These are phyloP conservation scores for Rhizopus stolonifer DNA, from an alignment of 371 early-diverging fungal genomes.

Conservation along the genomic window DNA sequence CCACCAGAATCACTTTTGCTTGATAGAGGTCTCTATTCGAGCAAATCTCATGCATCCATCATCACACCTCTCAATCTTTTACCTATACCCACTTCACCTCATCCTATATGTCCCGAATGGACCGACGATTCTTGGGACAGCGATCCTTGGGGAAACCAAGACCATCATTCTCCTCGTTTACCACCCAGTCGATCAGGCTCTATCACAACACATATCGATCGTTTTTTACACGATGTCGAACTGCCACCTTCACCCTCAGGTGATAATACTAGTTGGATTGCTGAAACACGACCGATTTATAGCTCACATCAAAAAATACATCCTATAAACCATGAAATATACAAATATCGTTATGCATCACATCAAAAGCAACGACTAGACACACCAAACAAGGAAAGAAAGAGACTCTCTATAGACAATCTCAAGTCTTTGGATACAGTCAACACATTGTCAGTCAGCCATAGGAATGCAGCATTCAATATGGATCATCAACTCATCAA, in stretches of 20 bases:
- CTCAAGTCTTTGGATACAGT: background rate
- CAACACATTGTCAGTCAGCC: conserved; percentile 1
- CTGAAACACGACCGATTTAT: conserved; percentile 23
- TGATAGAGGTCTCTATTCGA: background rate
- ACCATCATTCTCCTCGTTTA: background rate
- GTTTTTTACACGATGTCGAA: conserved; percentile 14
- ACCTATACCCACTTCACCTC: conserved; percentile 18
- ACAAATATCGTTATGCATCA: conserved; percentile 19
- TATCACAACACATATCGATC: conserved; percentile 3
- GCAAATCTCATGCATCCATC: background rate
- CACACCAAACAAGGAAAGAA: conserved; percentile 14
- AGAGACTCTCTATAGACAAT: background rate
- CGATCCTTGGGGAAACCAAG: too few species aligned
- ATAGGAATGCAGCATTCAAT: background rate
- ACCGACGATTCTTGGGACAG: conserved; percentile 5
- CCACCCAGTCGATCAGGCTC: conserved; percentile 11
- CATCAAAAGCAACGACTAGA: conserved; percentile 12
- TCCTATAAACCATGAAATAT: conserved; percentile 17
- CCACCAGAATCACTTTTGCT: conserved; percentile 13
- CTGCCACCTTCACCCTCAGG: background rate
- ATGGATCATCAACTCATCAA: conserved; percentile 16
- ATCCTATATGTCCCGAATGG: conserved; percentile 29
- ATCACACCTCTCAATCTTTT: conserved; percentile 19
- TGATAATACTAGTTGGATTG: conserved; percentile 9
- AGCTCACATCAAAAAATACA: conserved; percentile 29